These are phyloP conservation scores for Hypoxylon intermedium DNA, from an alignment of 495 filamentous ascomycete species.

Conservation along the genomic window DNA sequence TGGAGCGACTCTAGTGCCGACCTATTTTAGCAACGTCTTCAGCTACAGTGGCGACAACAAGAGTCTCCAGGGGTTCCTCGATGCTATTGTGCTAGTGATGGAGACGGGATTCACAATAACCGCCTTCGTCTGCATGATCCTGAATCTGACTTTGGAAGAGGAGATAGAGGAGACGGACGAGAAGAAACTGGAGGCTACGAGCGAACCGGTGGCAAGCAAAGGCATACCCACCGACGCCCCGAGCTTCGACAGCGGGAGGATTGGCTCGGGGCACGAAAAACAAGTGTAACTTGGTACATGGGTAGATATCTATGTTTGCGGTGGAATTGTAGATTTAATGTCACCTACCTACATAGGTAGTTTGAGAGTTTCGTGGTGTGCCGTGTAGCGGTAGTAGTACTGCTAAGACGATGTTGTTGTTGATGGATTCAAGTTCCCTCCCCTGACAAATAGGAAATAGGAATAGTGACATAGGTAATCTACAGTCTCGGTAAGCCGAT, in stretches of 20 bases:
- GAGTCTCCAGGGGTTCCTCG: slow-evolving; percentile 76
- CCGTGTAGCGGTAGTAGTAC: too few species aligned
- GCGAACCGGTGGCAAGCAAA: slow-evolving; percentile 15
- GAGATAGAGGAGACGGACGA: slow-evolving; percentile 67
- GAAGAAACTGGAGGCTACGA: slow-evolving; percentile 10
- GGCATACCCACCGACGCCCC: background rate
- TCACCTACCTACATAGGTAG: too few species aligned
- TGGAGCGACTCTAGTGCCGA: slow-evolving; percentile 81
- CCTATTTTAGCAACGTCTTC: slow-evolving; percentile 79
- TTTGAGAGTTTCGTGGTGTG: too few species aligned
- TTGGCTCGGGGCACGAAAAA: slow-evolving; percentile 14
- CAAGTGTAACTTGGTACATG: background rate
- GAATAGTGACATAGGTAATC: too few species aligned
- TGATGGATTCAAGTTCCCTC: too few species aligned
- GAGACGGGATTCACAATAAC: slow-evolving; percentile 80
- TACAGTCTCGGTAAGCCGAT: too few species aligned
- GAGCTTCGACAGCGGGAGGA: slow-evolving; percentile 16
- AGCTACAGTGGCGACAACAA: slow-evolving; percentile 72
- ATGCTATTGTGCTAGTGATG: slow-evolving; percentile 82
- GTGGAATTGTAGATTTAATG: too few species aligned
- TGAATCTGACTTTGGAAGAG: slow-evolving; percentile 76
- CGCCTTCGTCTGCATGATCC: slow-evolving; percentile 70
- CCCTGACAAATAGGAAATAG: too few species aligned
- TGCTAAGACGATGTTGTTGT: too few species aligned
- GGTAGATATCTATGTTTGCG: background rate